Evolutionary conservation across 805 yeast genomes (phyloP).

Genomic region (Starmerella floricola): DNA sequence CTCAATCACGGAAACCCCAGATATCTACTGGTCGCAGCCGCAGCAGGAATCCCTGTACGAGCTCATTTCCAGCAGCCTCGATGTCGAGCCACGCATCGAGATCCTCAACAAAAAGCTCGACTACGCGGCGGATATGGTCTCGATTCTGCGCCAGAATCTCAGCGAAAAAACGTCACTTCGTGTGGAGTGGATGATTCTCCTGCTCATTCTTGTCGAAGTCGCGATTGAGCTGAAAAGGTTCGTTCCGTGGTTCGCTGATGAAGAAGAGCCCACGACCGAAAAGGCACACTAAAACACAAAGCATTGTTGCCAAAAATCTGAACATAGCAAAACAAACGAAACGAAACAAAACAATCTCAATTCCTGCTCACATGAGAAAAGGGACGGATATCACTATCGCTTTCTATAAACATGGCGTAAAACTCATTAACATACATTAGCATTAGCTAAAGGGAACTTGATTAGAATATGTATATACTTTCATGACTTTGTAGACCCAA

Average conservation of each 20-base stretch:
- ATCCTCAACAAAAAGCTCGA: constrained; percentile 77
- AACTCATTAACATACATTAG: too few species aligned
- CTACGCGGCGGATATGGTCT: constrained; percentile 79
- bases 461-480: too few species aligned
- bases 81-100: constrained; percentile 61
- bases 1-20: constrained; percentile 85
- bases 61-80: constrained; percentile 57
- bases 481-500: too few species aligned
- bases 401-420: background rate
- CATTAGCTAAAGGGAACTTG: too few species aligned
- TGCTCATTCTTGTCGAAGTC: constrained; percentile 74
- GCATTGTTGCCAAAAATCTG: background rate
- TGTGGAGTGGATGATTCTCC: constrained; percentile 79
- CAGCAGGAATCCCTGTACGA: constrained; percentile 65
- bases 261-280: background rate
- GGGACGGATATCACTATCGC: background rate
- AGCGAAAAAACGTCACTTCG: constrained; percentile 65
- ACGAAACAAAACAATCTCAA: background rate
- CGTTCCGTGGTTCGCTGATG: background rate
- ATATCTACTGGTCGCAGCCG: constrained; percentile 87
- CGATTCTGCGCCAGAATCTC: constrained; percentile 60
- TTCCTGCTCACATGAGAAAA: too few species aligned
- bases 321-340: background rate
- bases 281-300: background rate
- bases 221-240: constrained; percentile 47